Percentiles rank a stretch among this genome's conserved stretches.
phyloP scores from a whole-genome alignment of 495 filamentous ascomycete genomes.

The Lasiosphaeris hirsuta region DNA sequence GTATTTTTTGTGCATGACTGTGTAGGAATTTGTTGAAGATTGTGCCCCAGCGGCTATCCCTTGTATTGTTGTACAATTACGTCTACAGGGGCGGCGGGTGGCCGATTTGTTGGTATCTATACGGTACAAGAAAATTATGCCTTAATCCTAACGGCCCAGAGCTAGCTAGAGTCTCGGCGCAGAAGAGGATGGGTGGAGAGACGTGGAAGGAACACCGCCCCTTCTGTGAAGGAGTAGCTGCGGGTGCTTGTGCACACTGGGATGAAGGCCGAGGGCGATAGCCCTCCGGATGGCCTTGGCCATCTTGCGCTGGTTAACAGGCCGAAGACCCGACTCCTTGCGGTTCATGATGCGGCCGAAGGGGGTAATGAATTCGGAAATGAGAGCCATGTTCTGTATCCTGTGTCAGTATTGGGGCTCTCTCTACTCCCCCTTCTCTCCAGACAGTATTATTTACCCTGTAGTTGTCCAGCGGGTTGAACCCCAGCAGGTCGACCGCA shows the following conservation, averaged over 20 bases:
- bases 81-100: too few species aligned
- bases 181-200: too few species aligned
- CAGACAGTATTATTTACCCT: constrained; percentile 53
- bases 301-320: constrained; percentile 87
- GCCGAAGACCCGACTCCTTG: constrained; percentile 70
- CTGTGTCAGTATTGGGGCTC: constrained; percentile 2
- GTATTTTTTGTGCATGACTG: not conserved
- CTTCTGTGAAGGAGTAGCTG: constrained; percentile 59
- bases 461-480: constrained; percentile 82
- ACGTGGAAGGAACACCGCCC: not conserved
- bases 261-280: constrained; percentile 87
- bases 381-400: constrained; percentile 84
- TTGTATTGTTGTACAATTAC: not conserved
- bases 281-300: constrained; percentile 87
- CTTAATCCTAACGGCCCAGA: too few species aligned
- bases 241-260: constrained; percentile 89
- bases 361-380: constrained; percentile 81
- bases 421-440: not conserved
- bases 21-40: not conserved
- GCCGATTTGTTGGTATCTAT: too few species aligned
- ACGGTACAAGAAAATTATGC: too few species aligned
- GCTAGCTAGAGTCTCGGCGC: too few species aligned
- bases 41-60: not conserved
- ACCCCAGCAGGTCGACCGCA: constrained; percentile 72
- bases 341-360: constrained; percentile 82